phyloP scores from a whole-genome alignment of 139 green algal species.

The Auxenochlorella pyrenoidosa region DNA sequence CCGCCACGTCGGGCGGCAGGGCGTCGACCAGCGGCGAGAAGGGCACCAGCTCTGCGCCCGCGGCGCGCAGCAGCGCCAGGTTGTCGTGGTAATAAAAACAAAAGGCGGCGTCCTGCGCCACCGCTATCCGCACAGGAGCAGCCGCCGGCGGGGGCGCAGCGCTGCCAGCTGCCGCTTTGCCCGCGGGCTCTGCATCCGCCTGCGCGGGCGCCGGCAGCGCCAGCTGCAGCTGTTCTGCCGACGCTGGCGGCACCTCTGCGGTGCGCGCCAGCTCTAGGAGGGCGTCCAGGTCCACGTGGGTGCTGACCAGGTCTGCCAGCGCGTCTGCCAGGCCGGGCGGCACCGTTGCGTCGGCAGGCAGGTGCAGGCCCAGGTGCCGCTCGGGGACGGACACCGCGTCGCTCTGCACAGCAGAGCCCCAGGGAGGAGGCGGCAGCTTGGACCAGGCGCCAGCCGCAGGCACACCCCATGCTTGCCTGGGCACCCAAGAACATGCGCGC shows the following conservation, averaged over 20 bases:
- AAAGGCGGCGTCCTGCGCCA: slow-evolving; percentile 85
- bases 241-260: slow-evolving; percentile 14
- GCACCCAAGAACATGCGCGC: background rate
- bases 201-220: background rate
- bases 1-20: slow-evolving; percentile 79
- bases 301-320: slow-evolving; percentile 60
- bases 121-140: slow-evolving; percentile 66
- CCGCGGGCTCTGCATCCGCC: background rate
- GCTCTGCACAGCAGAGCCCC: slow-evolving; percentile 27
- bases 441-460: background rate
- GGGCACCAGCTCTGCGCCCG: slow-evolving; percentile 85
- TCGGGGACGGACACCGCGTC: slow-evolving; percentile 54
- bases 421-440: background rate
- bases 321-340: slow-evolving; percentile 14
- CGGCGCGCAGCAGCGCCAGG: slow-evolving; percentile 25
- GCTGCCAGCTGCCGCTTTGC: no score
- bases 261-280: slow-evolving; percentile 60
- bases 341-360: slow-evolving; percentile 47
- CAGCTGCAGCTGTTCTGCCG: background rate
- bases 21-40: slow-evolving; percentile 92
- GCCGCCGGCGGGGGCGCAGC: background rate
- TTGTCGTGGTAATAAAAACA: slow-evolving; percentile 87
- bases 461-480: no score
- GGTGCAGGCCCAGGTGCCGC: slow-evolving; percentile 66
- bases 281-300: slow-evolving; percentile 68